Base-by-base conservation (phyloP, 768 basidiomycete species). In the Kwoniella shandongensis region DNA sequence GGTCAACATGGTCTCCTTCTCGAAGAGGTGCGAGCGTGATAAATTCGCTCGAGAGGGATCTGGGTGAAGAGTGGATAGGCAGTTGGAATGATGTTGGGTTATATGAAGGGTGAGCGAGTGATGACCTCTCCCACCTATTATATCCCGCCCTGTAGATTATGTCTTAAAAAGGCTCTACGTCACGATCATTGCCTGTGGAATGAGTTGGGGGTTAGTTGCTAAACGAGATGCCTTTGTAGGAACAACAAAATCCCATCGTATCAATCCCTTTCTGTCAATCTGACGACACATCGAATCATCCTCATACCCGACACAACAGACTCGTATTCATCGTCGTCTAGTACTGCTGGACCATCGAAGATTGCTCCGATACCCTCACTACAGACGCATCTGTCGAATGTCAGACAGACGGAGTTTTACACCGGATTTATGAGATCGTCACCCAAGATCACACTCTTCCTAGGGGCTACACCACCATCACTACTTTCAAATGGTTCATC, bases 391-490 rank as follows among this genome's bases (percentile, higher is more conserved):
- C 82, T 97, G 17, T 77, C 81, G 0, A 78, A 78, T 62, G 80
- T 97, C 45, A 77, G 78, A 0, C 86, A 86, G 67, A 94, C 92
- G 1, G 90, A 96, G 51, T 82, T 87, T 75, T 97, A 94, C 72
- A 85, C 86, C 3, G 91, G 94, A 1, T 83, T 97, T 48, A 88
- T 97, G 80, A 88, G 83, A 51, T 91, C 89, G 2, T 90, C 88
- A 0, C 69, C 94, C 1, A 99, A 99, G 77, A 81, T 94, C 54
- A 93, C 94, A 1, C 78, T 93, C 3, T 46, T 57, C 2, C 51
- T 48, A 36, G 30, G 61, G 6, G 18, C 20, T 10, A n/a, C 11
- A 13, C 30, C 32, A 6, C 32, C n/a, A n/a, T 32, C 32, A 6
- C 32, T 32, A 32, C 32, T 13, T 32, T 13, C 7, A 32, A 32